Evolutionary conservation across 2,329 filamentous ascomycete species (phyloP).

Genomic region (Pochonia chlamydosporia): DNA sequence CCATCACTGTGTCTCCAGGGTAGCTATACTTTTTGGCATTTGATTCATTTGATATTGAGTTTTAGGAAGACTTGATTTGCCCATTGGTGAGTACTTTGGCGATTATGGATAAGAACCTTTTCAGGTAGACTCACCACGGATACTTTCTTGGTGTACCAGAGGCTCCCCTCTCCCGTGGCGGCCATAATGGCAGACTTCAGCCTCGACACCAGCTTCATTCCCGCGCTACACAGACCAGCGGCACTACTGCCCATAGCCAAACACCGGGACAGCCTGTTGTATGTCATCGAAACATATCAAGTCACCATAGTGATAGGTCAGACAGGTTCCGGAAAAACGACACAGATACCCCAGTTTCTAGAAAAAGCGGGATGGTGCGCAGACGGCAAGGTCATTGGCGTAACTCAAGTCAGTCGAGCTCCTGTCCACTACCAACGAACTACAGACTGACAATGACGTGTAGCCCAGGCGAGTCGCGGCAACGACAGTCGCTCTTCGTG

Average conservation of each 20-base stretch:
- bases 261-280: constrained; percentile 73
- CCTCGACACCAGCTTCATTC: constrained; percentile 59
- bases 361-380: constrained; percentile 84
- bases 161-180: not conserved
- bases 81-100: too few species aligned
- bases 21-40: not conserved
- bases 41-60: too few species aligned
- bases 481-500: constrained; percentile 80
- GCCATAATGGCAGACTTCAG: constrained; percentile 49
- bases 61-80: too few species aligned
- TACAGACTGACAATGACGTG: constrained; percentile 2
- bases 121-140: too few species aligned
- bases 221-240: constrained; percentile 79
- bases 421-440: not conserved
- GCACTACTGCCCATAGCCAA: constrained; percentile 81
- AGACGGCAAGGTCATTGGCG: constrained; percentile 74
- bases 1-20: not conserved
- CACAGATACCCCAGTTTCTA: constrained; percentile 88
- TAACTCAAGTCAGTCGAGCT: constrained; percentile 71
- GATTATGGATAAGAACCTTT: not conserved
- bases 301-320: constrained; percentile 90
- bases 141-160: too few species aligned
- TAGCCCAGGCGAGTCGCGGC: constrained; percentile 86
- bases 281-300: constrained; percentile 76
- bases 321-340: constrained; percentile 93